Conservation (phyloP, 139 green algal genomes). For the Micractinium sp. region DNA sequence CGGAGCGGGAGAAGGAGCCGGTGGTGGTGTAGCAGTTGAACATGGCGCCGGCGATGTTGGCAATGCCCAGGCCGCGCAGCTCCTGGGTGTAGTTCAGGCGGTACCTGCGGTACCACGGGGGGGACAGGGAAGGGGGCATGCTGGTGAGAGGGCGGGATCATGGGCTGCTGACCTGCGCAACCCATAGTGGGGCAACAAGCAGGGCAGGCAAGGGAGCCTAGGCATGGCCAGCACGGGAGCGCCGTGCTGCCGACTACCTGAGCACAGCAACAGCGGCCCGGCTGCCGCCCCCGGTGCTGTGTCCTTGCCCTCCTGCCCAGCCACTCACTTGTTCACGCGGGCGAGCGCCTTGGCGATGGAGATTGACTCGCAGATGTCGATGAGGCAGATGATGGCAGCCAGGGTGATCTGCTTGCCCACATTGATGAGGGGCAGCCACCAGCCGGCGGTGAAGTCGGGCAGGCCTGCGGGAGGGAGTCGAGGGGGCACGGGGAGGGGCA, state of each 20-base stretch:
- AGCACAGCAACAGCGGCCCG: too few species aligned
- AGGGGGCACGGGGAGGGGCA: not conserved
- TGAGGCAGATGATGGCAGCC: conserved; percentile 64
- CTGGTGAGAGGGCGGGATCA: not conserved
- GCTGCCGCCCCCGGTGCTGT: too few species aligned
- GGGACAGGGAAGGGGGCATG: not conserved
- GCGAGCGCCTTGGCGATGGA: conserved; percentile 87
- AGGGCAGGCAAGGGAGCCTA: too few species aligned
- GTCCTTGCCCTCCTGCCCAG: not conserved
- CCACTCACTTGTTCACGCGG: conserved; percentile 65
- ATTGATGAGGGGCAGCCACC: conserved; percentile 57
- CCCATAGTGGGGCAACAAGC: too few species aligned
- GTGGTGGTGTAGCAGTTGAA: conserved; percentile 91
- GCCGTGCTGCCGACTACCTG: too few species aligned
- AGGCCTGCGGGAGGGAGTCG: conserved; percentile 36
- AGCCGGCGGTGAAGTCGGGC: conserved; percentile 49
- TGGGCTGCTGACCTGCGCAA: too few species aligned
- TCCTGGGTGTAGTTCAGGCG: conserved; percentile 83
- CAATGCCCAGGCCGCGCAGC: conserved; percentile 85
- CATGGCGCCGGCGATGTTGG: conserved; percentile 84
- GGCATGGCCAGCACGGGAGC: too few species aligned
- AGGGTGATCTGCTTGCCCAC: conserved; percentile 50
- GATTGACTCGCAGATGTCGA: conserved; percentile 86
- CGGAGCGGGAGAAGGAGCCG: conserved; percentile 87
- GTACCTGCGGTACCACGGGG: conserved; percentile 56